These are phyloP conservation scores for Psidium friedrichsthalianum DNA, from an alignment of 345 rosid genomes.

Conservation along the genomic window DNA sequence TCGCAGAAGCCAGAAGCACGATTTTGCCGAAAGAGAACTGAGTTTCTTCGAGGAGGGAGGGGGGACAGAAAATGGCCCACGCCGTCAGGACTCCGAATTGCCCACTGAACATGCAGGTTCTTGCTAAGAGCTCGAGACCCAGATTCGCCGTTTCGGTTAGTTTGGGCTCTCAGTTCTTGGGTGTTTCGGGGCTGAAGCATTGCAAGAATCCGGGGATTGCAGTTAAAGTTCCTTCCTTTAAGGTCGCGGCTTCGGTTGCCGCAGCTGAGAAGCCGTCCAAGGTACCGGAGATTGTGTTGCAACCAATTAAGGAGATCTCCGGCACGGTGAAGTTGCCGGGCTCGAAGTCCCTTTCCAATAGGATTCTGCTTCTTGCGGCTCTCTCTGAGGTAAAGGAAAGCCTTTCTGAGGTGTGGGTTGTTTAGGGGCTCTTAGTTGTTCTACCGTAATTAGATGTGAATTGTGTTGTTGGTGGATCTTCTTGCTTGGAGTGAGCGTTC, in stretches of 20 bases:
- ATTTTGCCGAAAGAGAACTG: not conserved
- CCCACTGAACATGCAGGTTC: conserved; percentile 13
- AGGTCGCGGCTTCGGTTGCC: conserved; percentile 30
- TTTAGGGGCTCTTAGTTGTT: not conserved
- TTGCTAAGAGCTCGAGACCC: conserved; percentile 19
- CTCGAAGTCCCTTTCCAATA: conserved; percentile 87
- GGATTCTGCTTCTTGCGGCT: conserved; percentile 90
- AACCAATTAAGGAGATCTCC: conserved; percentile 76
- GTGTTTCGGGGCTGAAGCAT: conserved; percentile 3
- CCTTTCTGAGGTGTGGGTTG: not conserved
- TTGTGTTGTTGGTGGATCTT: not conserved
- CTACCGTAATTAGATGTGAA: not conserved
- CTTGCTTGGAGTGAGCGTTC: not conserved
- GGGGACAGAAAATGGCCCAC: conserved; percentile 37
- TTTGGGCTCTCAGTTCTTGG: conserved; percentile 23
- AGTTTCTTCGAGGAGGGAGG: not conserved
- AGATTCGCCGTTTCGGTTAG: conserved; percentile 14
- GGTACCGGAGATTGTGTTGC: conserved; percentile 65
- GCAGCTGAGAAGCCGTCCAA: conserved; percentile 54
- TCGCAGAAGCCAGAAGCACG: not conserved
- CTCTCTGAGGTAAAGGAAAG: conserved; percentile 53
- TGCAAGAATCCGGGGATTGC: conserved; percentile 12
- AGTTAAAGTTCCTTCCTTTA: conserved; percentile 9
- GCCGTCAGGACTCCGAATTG: conserved; percentile 38
- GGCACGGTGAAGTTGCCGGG: conserved; percentile 84